These are phyloP conservation scores for Pharus latifolius DNA, from an alignment of 176 grass and related monocot species.

Conservation along the genomic window DNA sequence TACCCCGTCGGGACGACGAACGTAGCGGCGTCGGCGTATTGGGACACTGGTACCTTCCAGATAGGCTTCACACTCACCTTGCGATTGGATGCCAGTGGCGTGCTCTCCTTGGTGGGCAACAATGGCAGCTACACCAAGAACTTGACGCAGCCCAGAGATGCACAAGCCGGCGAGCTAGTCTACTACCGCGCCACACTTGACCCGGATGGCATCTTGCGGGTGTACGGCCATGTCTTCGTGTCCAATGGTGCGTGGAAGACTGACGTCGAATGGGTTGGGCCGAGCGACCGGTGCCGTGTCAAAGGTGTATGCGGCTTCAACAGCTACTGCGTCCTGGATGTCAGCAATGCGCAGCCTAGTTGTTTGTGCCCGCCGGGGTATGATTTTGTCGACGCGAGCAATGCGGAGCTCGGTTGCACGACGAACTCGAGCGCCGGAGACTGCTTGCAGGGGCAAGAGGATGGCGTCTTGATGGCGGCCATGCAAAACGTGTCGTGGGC, in stretches of 20 bases:
- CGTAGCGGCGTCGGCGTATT: constrained; percentile 3
- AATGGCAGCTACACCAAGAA: constrained; percentile 20
- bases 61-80: constrained; percentile 27
- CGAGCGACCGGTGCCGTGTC: constrained; percentile 26
- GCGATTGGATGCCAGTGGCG: neutral
- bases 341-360: neutral
- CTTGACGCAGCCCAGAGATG: neutral
- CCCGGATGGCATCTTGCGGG: constrained; percentile 1
- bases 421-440: neutral
- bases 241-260: neutral
- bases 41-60: constrained; percentile 23
- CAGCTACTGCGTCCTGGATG: constrained; percentile 15
- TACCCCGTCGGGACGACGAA: constrained; percentile 16
- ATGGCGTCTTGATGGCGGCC: neutral
- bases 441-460: neutral
- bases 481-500: constrained; percentile 12
- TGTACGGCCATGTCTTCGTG: constrained; percentile 10
- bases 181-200: neutral
- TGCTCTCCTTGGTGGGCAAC: constrained; percentile 15
- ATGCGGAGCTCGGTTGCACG: neutral
- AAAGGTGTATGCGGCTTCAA: constrained; percentile 19
- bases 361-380: constrained; percentile 26
- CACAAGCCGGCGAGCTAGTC: neutral
- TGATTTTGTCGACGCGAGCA: neutral
- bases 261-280: neutral